Evolutionary conservation across 169 alveolate species (phyloP).

Genomic region (Ichthyophthirius multifiliis): DNA sequence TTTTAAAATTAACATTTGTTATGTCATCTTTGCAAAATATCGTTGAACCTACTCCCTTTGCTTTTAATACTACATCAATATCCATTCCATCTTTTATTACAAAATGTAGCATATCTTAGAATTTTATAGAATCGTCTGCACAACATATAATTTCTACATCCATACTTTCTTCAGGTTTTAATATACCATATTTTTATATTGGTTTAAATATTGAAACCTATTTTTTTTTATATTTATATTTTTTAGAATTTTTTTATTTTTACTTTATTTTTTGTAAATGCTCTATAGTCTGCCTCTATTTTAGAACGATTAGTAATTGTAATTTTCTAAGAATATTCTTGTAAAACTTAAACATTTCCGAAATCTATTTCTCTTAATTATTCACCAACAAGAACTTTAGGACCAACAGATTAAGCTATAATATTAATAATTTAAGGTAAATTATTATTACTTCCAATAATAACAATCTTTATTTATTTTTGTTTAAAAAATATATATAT

Average conservation of each 20-base stretch:
- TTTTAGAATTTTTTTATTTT: background rate
- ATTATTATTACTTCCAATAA: conserved; percentile 35
- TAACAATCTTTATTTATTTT: background rate
- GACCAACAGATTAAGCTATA: conserved; percentile 78
- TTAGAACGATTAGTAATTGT: conserved; percentile 87
- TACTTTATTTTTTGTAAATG: conserved; percentile 83
- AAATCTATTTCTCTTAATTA: conserved; percentile 70
- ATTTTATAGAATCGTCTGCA: conserved; percentile 89
- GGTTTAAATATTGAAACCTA: conserved; percentile 84
- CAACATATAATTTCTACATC: conserved; percentile 84
- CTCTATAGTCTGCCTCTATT: conserved; percentile 91
- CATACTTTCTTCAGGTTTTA: conserved; percentile 87
- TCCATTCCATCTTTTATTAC: conserved; percentile 90
- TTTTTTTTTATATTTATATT: background rate
- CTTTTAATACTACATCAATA: conserved; percentile 79
- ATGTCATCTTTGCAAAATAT: conserved; percentile 82
- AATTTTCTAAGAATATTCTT: conserved; percentile 77
- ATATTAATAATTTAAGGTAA: conserved; percentile 71
- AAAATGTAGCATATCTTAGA: conserved; percentile 84
- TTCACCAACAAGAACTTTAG: conserved; percentile 76
- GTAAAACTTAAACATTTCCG: conserved; percentile 78
- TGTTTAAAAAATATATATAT: background rate
- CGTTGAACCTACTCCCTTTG: conserved; percentile 89
- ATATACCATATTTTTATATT: conserved; percentile 78
- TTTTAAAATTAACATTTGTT: conserved; percentile 85